Evolutionary conservation across 179 eudicot species (phyloP).

Genomic region (Vitellaria paradoxa): DNA sequence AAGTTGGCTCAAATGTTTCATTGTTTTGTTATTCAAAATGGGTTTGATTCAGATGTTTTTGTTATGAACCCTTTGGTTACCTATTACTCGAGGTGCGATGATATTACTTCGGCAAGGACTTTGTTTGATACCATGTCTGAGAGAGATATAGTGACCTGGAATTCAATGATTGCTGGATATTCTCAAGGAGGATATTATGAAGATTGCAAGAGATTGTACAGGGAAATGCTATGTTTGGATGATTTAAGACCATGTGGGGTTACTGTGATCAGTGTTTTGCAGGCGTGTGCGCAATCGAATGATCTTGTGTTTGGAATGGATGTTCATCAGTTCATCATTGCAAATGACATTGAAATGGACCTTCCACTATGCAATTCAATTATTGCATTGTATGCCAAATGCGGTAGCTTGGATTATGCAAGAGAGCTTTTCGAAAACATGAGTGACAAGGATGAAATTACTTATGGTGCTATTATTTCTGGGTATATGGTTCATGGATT

Average conservation of each 20-base stretch:
- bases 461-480: slow-evolving; percentile 55
- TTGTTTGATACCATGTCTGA: slow-evolving; percentile 44
- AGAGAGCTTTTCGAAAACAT: slow-evolving; percentile 50
- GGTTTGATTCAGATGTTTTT: slow-evolving; percentile 54
- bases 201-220: slow-evolving; percentile 53
- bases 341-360: slow-evolving; percentile 43
- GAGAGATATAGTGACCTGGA: slow-evolving; percentile 64
- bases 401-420: slow-evolving; percentile 72
- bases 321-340: slow-evolving; percentile 42
- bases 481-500: slow-evolving; percentile 67
- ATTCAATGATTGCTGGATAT: slow-evolving; percentile 66
- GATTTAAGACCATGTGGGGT: slow-evolving; percentile 41
- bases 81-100: slow-evolving; percentile 53
- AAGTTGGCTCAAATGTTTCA: slow-evolving; percentile 42
- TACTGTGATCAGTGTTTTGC: slow-evolving; percentile 55
- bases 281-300: slow-evolving; percentile 54
- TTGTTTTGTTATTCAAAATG: slow-evolving; percentile 35
- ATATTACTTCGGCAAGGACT: slow-evolving; percentile 45
- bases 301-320: slow-evolving; percentile 61
- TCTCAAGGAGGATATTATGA: slow-evolving; percentile 55
- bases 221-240: slow-evolving; percentile 22
- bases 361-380: slow-evolving; percentile 49
- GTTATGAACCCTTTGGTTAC: slow-evolving; percentile 56
- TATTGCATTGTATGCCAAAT: slow-evolving; percentile 61
- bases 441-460: slow-evolving; percentile 60